Evolutionary conservation across 805 yeast species (phyloP).

Genomic region (Saccharomycopsis oosterbeekiorum): DNA sequence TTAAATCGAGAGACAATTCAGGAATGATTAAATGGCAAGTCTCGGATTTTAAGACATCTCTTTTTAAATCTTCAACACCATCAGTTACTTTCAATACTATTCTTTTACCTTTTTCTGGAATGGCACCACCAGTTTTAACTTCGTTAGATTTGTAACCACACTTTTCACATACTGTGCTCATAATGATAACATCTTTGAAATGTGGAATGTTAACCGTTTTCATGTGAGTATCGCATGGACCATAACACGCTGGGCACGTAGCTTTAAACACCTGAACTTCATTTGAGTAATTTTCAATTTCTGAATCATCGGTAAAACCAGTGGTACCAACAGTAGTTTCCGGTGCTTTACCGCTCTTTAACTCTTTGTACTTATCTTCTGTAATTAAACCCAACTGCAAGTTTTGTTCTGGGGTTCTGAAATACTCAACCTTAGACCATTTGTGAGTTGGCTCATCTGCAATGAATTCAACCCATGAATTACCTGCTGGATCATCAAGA

Average conservation of each 20-base stretch:
- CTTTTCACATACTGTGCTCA: slow-evolving; percentile 86
- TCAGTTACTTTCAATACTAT: slow-evolving; percentile 71
- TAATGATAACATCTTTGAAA: slow-evolving; percentile 92
- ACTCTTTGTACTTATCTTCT: slow-evolving; percentile 26
- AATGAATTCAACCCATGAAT: slow-evolving; percentile 86
- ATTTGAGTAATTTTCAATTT: slow-evolving; percentile 73
- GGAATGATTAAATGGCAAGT: slow-evolving; percentile 82
- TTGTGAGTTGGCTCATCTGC: slow-evolving; percentile 86
- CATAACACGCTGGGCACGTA: slow-evolving; percentile 82
- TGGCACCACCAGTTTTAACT: slow-evolving; percentile 96
- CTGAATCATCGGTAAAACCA: slow-evolving; percentile 64
- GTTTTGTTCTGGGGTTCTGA: slow-evolving; percentile 82
- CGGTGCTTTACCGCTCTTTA: slow-evolving; percentile 26
- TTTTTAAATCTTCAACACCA: slow-evolving; percentile 75
- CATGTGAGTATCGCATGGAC: slow-evolving; percentile 88
- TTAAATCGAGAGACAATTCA: slow-evolving; percentile 80
- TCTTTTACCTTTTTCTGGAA: slow-evolving; percentile 75
- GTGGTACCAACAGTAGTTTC: slow-evolving; percentile 24
- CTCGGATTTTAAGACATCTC: slow-evolving; percentile 92
- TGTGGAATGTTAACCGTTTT: slow-evolving; percentile 94
- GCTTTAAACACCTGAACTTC: slow-evolving; percentile 93
- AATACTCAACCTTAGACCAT: slow-evolving; percentile 78
- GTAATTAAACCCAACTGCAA: slow-evolving; percentile 74
- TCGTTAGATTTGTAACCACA: slow-evolving; percentile 97
- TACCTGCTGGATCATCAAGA: slow-evolving; percentile 92